Base-by-base conservation (phyloP, 352 stramenopile species). In the Pythium oligandrum region DNA sequence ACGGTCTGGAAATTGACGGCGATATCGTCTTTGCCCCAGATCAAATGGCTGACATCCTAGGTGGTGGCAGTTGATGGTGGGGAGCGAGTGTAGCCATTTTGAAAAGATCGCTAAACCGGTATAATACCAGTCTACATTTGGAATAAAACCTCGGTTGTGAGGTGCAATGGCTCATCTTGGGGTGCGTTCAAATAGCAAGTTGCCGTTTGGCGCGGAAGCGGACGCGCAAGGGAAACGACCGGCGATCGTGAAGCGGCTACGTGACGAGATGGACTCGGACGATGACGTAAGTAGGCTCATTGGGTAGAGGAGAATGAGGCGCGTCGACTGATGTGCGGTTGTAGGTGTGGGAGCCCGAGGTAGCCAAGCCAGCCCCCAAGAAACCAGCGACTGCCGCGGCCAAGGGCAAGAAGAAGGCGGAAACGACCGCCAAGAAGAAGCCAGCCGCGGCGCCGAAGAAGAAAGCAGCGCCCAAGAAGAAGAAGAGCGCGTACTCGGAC, bases 41-140 rank as follows among this genome's bases (percentile, higher is more conserved):
- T 37, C 37, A 89, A 44, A 70, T 78, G 4, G 37, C 51, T 4
- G 75, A 85, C 45, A 53, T 84, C 3, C 53, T 84, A 0, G 78
- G 78, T 3, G 78, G 78, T 8, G 78, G 78, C 17, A 26, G 17
- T 26, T 26, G 17, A 26, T 26, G 17, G 17, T 26, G 17, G 17
- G 17, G 17, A 26, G 17, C 17, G 12, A 48, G 11, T 60, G 56
- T 63, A 57, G 35, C 56, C 50, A 63, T 55, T 3, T 51, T 26
- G 17, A 6, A n/a, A 17, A 4, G 34, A 6, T 35, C 38, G 10
- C 7, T 30, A 37, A 44, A 55, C 30, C 38, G 40, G 40, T 46
- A 40, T 9, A 40, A 26, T 43, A 55, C 40, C 49, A 40, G 39
- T 55, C 37, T 33, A 31, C 4, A 26, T 40, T 40, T 5, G 40